Conservation (phyloP, 164 flowering plant species). For the Tetracentron sinense region DNA sequence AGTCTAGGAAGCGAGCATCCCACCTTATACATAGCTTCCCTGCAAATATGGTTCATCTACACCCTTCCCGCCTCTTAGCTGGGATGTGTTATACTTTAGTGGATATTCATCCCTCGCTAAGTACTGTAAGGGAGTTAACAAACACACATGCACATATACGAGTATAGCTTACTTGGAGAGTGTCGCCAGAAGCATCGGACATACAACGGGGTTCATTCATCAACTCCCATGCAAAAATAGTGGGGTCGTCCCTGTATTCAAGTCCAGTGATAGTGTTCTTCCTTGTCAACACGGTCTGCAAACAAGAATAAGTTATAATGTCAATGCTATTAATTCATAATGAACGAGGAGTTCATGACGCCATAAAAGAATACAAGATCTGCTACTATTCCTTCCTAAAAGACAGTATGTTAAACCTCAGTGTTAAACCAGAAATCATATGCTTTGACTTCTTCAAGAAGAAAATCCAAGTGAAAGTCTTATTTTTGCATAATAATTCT, state of each 20-base stretch:
- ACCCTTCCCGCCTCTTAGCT: too few relatives aligned
- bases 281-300: conserved; percentile 80
- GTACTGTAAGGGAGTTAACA: too few relatives aligned
- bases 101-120: too few relatives aligned
- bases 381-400: too few relatives aligned
- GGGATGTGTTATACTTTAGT: too few relatives aligned
- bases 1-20: too few relatives aligned
- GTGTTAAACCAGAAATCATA: neutral
- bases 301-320: conserved; percentile 4
- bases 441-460: neutral
- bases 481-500: neutral
- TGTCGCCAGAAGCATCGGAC: conserved; percentile 23
- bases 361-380: neutral
- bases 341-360: neutral
- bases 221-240: conserved; percentile 25
- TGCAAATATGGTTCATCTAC: too few relatives aligned
- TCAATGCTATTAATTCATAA: neutral
- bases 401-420: too few relatives aligned
- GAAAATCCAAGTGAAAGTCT: neutral
- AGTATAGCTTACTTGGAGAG: neutral
- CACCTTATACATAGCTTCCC: too few relatives aligned
- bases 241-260: conserved; percentile 84
- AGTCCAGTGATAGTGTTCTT: conserved; percentile 77
- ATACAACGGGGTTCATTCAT: conserved; percentile 27
- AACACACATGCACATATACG: too few relatives aligned